These are phyloP conservation scores for Citropsis articulata DNA, from an alignment of 345 rosid species.

Conservation along the genomic window DNA sequence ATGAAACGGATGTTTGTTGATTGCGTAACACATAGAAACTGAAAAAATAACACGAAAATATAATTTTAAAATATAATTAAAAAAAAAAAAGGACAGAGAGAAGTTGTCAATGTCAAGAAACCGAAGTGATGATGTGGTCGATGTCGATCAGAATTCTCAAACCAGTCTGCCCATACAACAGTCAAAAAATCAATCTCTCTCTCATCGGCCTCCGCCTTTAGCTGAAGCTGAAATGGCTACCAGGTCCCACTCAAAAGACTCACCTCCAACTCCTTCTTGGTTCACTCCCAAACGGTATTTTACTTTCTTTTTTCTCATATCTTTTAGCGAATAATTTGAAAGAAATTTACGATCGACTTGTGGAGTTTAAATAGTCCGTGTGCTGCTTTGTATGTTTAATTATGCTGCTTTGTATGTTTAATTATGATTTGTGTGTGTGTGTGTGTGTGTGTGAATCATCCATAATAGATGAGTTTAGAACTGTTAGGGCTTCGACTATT, in stretches of 20 bases:
- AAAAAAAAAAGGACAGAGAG: background rate
- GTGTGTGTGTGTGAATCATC: background rate
- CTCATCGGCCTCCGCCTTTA: background rate
- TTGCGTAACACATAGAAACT: background rate
- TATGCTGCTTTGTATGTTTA: background rate
- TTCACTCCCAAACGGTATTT: constrained; percentile 56
- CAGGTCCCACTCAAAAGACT: constrained; percentile 1
- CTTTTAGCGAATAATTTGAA: background rate
- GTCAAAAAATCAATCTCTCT: background rate
- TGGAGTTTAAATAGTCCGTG: background rate
- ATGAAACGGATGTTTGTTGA: background rate
- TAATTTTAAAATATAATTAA: background rate
- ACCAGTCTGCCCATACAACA: background rate
- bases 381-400: background rate
- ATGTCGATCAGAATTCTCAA: background rate
- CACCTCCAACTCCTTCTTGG: constrained; percentile 41
- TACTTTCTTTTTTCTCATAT: background rate
- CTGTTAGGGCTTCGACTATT: background rate
- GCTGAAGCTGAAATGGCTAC: constrained; percentile 23
- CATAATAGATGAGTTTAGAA: background rate
- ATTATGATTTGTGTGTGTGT: background rate
- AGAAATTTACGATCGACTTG: background rate
- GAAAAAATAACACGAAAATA: background rate
- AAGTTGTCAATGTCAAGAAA: background rate
- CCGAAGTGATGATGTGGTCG: background rate